Percentiles rank a stretch among this genome's conserved stretches.
These are phyloP conservation scores for Colletotrichum filicis DNA, from an alignment of 2,329 filamentous ascomycete genomes.

Conservation along the genomic window DNA sequence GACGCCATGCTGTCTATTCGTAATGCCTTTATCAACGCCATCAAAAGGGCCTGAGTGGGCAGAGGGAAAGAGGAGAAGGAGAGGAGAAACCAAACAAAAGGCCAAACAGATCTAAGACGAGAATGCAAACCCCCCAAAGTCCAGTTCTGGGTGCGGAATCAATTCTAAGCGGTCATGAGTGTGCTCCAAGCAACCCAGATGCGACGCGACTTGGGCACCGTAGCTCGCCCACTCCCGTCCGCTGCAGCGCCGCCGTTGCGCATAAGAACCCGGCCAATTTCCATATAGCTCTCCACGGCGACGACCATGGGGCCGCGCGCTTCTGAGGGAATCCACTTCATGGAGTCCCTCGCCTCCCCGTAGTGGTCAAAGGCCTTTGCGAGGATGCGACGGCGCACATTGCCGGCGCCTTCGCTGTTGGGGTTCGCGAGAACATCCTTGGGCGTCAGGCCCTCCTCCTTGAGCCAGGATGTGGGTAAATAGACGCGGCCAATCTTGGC, in stretches of 20 bases:
- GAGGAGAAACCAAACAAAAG: background rate
- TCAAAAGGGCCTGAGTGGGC: background rate
- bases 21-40: constrained; percentile 21
- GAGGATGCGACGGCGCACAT: constrained; percentile 64
- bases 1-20: constrained; percentile 18
- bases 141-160: too few relatives aligned
- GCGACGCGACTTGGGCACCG: constrained; percentile 57
- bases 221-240: constrained; percentile 47
- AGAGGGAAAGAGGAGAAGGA: background rate
- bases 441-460: constrained; percentile 64
- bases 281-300: constrained; percentile 81
- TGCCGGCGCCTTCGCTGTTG: constrained; percentile 56
- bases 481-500: constrained; percentile 75
- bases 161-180: constrained; percentile 43
- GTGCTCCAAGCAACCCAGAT: constrained; percentile 69
- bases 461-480: constrained; percentile 72
- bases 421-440: constrained; percentile 65
- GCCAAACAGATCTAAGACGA: background rate
- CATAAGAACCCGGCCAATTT: constrained; percentile 74
- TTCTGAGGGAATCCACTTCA: constrained; percentile 69
- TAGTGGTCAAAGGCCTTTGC: constrained; percentile 72
- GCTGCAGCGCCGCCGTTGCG: constrained; percentile 12
- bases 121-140: background rate
- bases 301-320: constrained; percentile 73
- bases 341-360: constrained; percentile 61